Percentiles rank a stretch among this genome's conserved stretches.
Evolutionary conservation across 192 early-diverging fungal genomes (phyloP).

Genomic region (Backusella morwellensis): DNA sequence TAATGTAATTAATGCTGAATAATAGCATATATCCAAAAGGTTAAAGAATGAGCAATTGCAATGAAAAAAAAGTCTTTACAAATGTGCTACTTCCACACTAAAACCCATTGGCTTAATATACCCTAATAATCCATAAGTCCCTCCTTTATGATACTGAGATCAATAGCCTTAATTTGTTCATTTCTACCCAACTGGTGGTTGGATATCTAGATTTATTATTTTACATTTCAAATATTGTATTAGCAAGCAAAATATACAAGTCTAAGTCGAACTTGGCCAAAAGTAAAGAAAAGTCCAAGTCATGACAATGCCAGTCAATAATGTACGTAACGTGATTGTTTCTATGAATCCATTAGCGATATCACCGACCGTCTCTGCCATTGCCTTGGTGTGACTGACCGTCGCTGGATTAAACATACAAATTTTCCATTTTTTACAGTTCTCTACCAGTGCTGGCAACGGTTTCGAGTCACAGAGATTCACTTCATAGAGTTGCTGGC

Average conservation of each 20-base stretch:
- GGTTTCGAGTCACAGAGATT: conserved; percentile 53
- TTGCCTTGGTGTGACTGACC: conserved; percentile 50
- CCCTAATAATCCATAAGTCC: too few species aligned
- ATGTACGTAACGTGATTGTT: conserved; percentile 76
- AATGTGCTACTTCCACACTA: too few species aligned
- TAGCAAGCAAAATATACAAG: background rate
- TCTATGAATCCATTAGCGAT: conserved; percentile 82
- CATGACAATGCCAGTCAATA: background rate
- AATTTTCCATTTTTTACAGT: conserved; percentile 58
- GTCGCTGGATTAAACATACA: conserved; percentile 39
- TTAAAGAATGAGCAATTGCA: too few species aligned
- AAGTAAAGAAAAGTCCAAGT: background rate
- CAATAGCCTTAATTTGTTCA: too few species aligned
- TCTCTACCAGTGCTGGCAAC: conserved; percentile 51
- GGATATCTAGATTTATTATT: too few species aligned
- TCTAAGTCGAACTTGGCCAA: background rate
- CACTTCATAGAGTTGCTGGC: conserved; percentile 1
- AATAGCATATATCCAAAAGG: too few species aligned
- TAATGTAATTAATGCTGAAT: too few species aligned
- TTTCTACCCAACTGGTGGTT: too few species aligned
- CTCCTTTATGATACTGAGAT: too few species aligned
- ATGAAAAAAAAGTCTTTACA: too few species aligned
- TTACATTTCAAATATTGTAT: too few species aligned
- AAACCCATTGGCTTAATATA: too few species aligned
- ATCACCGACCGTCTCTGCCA: conserved; percentile 82